A percentile compares a stretch with the other conserved stretches of the same genome.
These are phyloP conservation scores for Metschnikowia corniflorae DNA, from an alignment of 805 yeast species.

Conservation along the genomic window DNA sequence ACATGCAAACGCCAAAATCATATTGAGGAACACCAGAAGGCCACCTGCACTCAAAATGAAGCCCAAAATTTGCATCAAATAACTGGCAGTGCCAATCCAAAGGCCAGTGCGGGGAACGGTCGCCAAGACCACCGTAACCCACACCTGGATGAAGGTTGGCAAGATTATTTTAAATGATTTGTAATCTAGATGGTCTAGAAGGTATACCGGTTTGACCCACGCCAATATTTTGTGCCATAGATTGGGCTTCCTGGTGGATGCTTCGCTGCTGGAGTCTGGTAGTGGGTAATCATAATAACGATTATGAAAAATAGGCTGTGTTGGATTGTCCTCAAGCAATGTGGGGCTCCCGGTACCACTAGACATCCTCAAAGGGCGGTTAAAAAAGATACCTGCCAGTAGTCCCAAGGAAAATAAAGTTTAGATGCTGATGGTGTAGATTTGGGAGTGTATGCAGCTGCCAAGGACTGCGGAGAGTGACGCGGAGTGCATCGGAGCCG, in stretches of 20 bases:
- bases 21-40: constrained; percentile 19
- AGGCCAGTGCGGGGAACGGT: constrained; percentile 22
- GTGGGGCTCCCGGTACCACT: not conserved
- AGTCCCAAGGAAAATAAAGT: too few relatives aligned
- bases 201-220: constrained; percentile 21
- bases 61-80: constrained; percentile 26
- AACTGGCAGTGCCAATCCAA: constrained; percentile 32
- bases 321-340: not conserved
- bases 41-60: constrained; percentile 30
- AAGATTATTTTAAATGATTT: constrained; percentile 23
- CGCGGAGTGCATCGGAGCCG: too few relatives aligned
- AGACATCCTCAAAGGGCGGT: too few relatives aligned
- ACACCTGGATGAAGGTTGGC: constrained; percentile 28
- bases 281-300: constrained; percentile 1
- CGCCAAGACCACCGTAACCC: constrained; percentile 24
- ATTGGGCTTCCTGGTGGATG: not conserved
- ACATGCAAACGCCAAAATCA: constrained; percentile 16
- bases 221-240: constrained; percentile 1
- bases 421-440: too few relatives aligned
- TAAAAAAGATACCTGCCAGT: too few relatives aligned
- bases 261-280: constrained; percentile 1
- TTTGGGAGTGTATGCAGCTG: too few relatives aligned
- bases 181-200: constrained; percentile 25
- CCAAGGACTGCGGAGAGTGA: too few relatives aligned
- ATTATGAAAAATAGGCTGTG: not conserved